Evolutionary conservation across 2,329 filamentous ascomycete species (phyloP).

Genomic region (Sarocladium strictum): DNA sequence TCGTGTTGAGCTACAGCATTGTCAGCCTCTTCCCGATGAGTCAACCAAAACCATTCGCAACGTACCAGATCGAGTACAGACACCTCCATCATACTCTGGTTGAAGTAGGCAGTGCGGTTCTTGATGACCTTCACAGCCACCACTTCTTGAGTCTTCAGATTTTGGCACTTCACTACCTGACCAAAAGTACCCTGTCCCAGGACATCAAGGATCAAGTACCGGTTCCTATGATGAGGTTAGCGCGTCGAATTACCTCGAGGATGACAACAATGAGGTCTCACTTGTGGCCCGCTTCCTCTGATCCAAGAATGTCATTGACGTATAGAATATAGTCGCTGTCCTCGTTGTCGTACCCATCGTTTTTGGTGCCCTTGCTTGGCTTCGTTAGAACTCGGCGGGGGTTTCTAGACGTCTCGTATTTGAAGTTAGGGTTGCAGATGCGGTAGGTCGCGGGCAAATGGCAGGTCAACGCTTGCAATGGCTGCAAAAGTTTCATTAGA

Average conservation of each 20-base stretch:
- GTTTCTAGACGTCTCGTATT: conserved; percentile 97
- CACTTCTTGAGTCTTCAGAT: conserved; percentile 95
- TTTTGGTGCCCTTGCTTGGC: conserved; percentile 96
- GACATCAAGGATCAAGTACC: conserved; percentile 95
- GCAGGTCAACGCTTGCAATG: conserved; percentile 88
- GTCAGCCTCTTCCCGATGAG: conserved; percentile 25
- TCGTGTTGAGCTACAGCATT: conserved; percentile 72
- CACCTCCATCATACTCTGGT: conserved; percentile 99
- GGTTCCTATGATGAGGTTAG: conserved; percentile 55
- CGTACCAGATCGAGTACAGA: conserved; percentile 89
- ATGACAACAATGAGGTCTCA: conserved; percentile 35
- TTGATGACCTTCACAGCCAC: conserved; percentile 99
- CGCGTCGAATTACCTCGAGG: neutral
- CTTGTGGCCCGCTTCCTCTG: conserved; percentile 98
- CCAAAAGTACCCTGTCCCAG: conserved; percentile 96
- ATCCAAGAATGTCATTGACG: conserved; percentile 96
- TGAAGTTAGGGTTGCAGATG: conserved; percentile 96
- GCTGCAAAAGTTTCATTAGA: conserved; percentile 44
- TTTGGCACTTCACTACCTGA: conserved; percentile 98
- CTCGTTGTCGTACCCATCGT: conserved; percentile 98
- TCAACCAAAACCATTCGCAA: neutral
- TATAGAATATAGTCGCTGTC: conserved; percentile 99
- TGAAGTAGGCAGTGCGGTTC: conserved; percentile 98
- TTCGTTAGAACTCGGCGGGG: conserved; percentile 94
- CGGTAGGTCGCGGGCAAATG: conserved; percentile 93